phyloP scores from a whole-genome alignment of 177 flowering plant species.

The Telopea speciosissima region DNA sequence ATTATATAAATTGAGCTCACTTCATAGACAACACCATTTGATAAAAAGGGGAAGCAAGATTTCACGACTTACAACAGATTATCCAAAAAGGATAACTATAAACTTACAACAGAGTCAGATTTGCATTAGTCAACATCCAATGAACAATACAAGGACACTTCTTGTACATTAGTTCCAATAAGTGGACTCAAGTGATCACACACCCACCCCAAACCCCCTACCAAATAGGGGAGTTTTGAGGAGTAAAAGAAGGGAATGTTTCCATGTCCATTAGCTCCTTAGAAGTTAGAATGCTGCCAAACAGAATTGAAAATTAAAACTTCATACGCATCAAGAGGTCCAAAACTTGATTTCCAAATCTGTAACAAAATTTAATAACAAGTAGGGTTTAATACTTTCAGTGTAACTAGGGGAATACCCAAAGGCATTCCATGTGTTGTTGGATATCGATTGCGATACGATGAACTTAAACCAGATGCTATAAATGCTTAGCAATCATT shows the following conservation, averaged over 20 bases:
- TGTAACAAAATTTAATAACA: too few species aligned
- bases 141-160: neutral
- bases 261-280: neutral
- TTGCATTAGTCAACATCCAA: neutral
- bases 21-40: neutral
- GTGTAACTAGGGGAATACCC: neutral
- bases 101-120: too few species aligned
- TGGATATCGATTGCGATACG: neutral
- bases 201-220: too few species aligned
- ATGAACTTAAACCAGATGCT: neutral
- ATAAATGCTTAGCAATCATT: neutral
- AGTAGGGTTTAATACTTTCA: neutral
- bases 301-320: neutral
- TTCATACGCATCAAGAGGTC: neutral
- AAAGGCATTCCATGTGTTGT: neutral
- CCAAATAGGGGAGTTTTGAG: too few species aligned
- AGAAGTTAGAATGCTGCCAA: neutral
- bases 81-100: too few species aligned
- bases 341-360: neutral
- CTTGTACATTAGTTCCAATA: neutral
- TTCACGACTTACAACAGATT: neutral
- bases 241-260: too few species aligned
- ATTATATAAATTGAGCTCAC: neutral
- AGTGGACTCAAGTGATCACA: neutral
- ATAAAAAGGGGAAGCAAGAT: neutral